Evolutionary conservation across 257 asterid genomes (phyloP).

Genomic region (Solanum neorickii): DNA sequence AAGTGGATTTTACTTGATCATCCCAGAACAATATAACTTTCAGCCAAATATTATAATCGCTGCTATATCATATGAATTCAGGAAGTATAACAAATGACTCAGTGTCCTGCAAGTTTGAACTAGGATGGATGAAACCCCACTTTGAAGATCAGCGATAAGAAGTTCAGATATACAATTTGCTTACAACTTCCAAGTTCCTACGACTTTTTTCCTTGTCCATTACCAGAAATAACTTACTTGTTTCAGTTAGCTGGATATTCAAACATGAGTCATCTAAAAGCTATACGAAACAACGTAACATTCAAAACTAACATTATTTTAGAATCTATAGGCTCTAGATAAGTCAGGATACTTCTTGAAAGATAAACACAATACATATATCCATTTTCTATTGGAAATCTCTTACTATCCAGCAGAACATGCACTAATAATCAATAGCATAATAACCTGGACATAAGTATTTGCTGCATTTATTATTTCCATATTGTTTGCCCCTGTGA

Average conservation of each 20-base stretch:
- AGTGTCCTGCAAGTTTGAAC: background rate
- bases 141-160: background rate
- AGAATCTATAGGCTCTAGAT: background rate
- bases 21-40: background rate
- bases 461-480: slow-evolving; percentile 74
- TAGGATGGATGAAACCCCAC: background rate
- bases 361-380: background rate
- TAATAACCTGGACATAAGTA: slow-evolving; percentile 75
- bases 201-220: background rate
- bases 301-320: background rate
- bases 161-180: background rate
- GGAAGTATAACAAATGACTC: background rate
- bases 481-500: slow-evolving; percentile 68
- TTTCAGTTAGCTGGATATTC: background rate
- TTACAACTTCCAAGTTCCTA: background rate
- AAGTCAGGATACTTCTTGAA: background rate
- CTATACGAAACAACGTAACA: background rate
- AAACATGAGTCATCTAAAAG: background rate
- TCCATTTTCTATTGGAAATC: background rate
- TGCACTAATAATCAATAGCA: background rate
- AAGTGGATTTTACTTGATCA: background rate
- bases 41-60: background rate
- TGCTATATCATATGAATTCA: background rate
- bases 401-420: background rate
- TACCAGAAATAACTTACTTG: background rate